A percentile compares a stretch with the other conserved stretches of the same genome.
phyloP scores from a whole-genome alignment of 169 alveolate genomes.

The Amoebophrya sp. region DNA sequence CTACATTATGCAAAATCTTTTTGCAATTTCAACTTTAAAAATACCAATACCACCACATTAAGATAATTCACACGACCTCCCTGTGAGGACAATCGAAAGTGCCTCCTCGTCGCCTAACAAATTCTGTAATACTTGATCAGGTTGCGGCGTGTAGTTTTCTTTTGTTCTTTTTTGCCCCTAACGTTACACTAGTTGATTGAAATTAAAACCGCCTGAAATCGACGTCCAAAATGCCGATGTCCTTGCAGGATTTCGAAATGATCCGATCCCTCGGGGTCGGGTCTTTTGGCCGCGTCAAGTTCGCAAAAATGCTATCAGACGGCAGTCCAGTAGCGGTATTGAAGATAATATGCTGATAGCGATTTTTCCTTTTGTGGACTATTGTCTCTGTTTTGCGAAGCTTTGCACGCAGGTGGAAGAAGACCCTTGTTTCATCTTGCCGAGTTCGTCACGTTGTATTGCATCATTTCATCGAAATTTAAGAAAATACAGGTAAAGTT shows the following conservation, averaged over 20 bases:
- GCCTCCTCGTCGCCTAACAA: too few species aligned
- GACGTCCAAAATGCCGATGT: conserved; percentile 8
- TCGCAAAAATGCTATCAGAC: conserved; percentile 28
- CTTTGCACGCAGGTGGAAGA: conserved; percentile 27
- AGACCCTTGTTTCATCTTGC: conserved; percentile 30
- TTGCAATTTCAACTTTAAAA: too few species aligned
- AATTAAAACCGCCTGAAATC: too few species aligned
- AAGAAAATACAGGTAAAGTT: conserved; percentile 32
- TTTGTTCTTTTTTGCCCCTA: too few species aligned
- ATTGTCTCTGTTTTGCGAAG: neutral
- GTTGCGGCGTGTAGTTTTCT: too few species aligned
- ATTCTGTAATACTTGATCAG: too few species aligned
- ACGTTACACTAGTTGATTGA: too few species aligned
- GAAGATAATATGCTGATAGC: neutral
- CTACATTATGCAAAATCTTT: too few species aligned
- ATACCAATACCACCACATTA: too few species aligned
- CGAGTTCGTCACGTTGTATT: neutral
- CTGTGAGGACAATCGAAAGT: too few species aligned
- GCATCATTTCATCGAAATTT: neutral
- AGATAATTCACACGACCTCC: too few species aligned
- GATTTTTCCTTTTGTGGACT: neutral
- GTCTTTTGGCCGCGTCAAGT: conserved; percentile 47
- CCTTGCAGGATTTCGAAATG: conserved; percentile 35
- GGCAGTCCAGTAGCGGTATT: neutral
- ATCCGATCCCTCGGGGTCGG: conserved; percentile 48